Evolutionary conservation across 1,284 basidiomycete genomes (phyloP).

Genomic region (Cryptococcus hybrid): DNA sequence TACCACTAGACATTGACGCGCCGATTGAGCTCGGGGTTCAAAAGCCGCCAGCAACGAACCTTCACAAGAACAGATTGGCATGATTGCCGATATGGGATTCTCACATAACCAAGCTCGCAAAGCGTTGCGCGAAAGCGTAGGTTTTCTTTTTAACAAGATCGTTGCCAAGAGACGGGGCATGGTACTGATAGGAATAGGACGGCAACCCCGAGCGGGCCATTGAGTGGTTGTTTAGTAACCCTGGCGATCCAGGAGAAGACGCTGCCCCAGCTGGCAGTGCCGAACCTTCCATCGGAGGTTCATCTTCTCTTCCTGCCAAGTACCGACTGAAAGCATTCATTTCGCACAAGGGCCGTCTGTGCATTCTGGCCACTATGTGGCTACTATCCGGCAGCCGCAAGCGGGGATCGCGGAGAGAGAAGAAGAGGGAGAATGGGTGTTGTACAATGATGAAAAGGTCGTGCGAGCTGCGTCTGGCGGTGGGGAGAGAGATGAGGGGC

Average conservation of each 20-base stretch:
- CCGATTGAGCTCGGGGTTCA: constrained; percentile 59
- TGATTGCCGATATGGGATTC: constrained; percentile 94
- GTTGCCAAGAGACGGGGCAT: neutral
- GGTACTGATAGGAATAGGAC: constrained; percentile 52
- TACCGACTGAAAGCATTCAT: constrained; percentile 90
- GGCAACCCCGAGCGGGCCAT: constrained; percentile 81
- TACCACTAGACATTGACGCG: constrained; percentile 70
- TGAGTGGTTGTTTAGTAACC: constrained; percentile 96
- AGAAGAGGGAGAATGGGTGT: constrained; percentile 65
- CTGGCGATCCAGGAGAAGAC: constrained; percentile 73
- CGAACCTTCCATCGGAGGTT: constrained; percentile 52
- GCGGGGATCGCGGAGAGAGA: constrained; percentile 33
- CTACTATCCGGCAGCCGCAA: constrained; percentile 44
- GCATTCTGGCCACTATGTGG: constrained; percentile 84
- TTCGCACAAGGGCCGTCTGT: constrained; percentile 94
- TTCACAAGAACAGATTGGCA: constrained; percentile 63
- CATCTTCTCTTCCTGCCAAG: constrained; percentile 64
- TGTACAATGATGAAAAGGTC: constrained; percentile 97
- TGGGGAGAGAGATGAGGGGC: constrained; percentile 64
- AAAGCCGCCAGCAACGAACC: constrained; percentile 56
- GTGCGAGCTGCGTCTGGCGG: constrained; percentile 66
- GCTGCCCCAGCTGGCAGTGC: constrained; percentile 22
- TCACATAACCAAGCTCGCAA: constrained; percentile 78
- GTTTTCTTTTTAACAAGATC: constrained; percentile 24
- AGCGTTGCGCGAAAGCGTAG: constrained; percentile 80